Conservation (phyloP, 1,284 basidiomycete species). For the Apiotrichum gracile region DNA sequence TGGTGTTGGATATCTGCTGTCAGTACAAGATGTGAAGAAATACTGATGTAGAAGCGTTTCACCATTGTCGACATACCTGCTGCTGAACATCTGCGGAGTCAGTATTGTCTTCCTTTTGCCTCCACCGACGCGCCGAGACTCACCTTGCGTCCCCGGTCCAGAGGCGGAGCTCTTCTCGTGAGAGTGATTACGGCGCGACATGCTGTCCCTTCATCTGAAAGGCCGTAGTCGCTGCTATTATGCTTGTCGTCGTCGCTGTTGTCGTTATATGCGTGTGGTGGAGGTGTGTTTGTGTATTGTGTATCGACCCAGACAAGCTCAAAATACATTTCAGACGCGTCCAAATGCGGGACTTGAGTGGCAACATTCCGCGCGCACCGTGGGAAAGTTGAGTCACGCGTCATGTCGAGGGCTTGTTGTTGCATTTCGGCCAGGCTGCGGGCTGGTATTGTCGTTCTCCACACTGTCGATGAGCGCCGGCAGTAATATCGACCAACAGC, state of each 20-base stretch:
- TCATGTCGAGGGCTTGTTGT: too few species aligned
- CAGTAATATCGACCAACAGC: background rate
- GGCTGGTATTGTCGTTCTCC: too few species aligned
- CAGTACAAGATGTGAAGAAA: background rate
- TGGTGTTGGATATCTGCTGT: conserved; percentile 13
- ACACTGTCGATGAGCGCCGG: too few species aligned
- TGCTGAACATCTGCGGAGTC: conserved; percentile 8
- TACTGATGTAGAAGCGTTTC: background rate
- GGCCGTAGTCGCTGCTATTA: background rate
- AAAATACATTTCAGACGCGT: background rate
- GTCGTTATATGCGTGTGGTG: too few species aligned
- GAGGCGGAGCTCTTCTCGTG: too few species aligned
- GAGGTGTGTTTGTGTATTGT: too few species aligned
- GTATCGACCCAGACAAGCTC: background rate
- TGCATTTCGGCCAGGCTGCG: too few species aligned
- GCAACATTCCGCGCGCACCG: conserved; percentile 2
- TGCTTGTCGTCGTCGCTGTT: too few species aligned
- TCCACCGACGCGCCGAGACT: background rate
- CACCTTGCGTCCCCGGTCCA: too few species aligned
- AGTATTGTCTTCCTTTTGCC: background rate
- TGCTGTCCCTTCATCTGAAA: background rate
- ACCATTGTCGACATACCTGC: background rate
- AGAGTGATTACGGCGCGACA: too few species aligned
- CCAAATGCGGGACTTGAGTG: background rate
- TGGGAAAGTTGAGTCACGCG: conserved; percentile 9